Base-by-base conservation (phyloP, 495 filamentous ascomycete genomes). In the Neurospora sp. region DNA sequence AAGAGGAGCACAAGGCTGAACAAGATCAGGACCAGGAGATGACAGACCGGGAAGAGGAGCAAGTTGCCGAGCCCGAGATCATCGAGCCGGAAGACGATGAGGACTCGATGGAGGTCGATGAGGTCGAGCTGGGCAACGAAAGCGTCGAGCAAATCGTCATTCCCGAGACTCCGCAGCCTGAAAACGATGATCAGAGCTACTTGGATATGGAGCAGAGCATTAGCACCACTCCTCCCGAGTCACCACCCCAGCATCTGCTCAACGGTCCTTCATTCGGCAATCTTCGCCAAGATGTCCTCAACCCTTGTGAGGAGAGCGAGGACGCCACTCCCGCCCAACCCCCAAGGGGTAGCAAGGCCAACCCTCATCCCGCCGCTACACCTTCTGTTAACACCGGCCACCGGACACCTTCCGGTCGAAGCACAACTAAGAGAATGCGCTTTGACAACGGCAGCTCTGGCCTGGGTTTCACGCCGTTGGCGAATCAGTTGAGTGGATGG, bases 81-180 rank as follows among this genome's bases (percentile, higher is more conserved):
- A 35, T 65, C 53, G 53, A 65, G 5, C 53, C 27, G 3, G 27
- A 35, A 35, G 12, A 5, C 27, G 53, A 65, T 0, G 53, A 65
- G 27, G 53, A 73, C 14, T 38, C 37, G 38, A 70, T 71, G 65
- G 70, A 75, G 69, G 72, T 75, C n/a, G 20, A 72, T 53, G 8
- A 79, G 48, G 37, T 70, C 73, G 73, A 78, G 70, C 37, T 72
- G 73, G 69, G 72, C 76, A 70, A 78, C 69, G 71, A 72, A 16
- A 31, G 48, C 20, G 16, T n/a, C 27, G 70, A 48, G 12, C 48
- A 72, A 5, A 39, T 61, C 59, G 42, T 68, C 22, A 61, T 69
- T 61, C 70, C 61, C 61, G 61, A 70, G 39, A 42, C 38, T 16
- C 20, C 61, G 37, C 48, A 70, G 40, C 38, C 41, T 14, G 70